Base-by-base conservation (phyloP, 805 yeast species). In the Kurtzmaniella cleridarum region DNA sequence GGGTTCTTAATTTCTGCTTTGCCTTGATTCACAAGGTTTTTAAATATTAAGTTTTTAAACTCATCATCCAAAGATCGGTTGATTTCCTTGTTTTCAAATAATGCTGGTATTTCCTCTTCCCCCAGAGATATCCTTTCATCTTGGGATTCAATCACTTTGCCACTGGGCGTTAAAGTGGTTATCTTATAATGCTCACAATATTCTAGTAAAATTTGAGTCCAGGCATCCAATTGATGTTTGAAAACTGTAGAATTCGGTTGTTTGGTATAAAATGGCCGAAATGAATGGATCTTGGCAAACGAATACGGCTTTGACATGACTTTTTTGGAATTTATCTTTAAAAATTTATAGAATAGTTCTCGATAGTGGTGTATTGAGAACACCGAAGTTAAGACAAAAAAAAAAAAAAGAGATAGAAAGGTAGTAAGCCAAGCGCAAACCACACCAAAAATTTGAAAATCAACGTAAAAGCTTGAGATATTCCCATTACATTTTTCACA, bases 201-300 rank as follows among this genome's bases (percentile, higher is more conserved):
- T 5, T 69, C 66, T 8, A 83, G 56, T 0, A 91, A 63, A 20
- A 91, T 60, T 32, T 74, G 66, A 20, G 71, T 64, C 98, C 98
- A 91, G 39, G 84, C 77, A n/a, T 71, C 71, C 12, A 84, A 62
- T 59, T 91, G 98, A 9, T 87, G 80, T 24, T 74, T 71, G 66
- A 85, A 77, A 2, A 93, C 82, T 9, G 84, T 78, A 28, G 79
- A 74, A 50, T 91, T 90, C 16, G 93, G 89, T 61, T 91, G 98
- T 44, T 78, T 73, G 7, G 98, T 93, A 64, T 79, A 91, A 48
- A 91, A 78, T 0, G 98, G 98, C 5, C 97, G 97, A 59, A 89
- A 91, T 13, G 66, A 50, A 48, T 68, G 66, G 35, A 69, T 65
- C 42, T 64, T 63, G n/a, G 74, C 73, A 48, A 66, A 69, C 38